Conservation (phyloP, 805 yeast species). For the Pichia manshurica region DNA sequence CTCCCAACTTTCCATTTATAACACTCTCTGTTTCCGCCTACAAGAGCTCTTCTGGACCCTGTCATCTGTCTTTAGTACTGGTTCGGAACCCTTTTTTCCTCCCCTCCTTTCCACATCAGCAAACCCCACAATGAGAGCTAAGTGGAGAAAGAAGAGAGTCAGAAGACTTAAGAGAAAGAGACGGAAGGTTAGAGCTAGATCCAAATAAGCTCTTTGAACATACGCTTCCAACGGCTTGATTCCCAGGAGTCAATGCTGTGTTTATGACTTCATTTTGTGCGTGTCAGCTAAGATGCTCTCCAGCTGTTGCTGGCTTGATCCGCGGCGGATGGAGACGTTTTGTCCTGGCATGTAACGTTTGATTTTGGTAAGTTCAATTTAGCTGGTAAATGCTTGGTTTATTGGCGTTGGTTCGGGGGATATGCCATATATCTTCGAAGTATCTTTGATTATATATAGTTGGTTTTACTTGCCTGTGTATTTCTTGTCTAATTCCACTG, state of each 20-base stretch:
- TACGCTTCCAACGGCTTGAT: neutral
- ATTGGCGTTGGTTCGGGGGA: neutral
- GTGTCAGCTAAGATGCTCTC: neutral
- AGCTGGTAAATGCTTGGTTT: too few relatives aligned
- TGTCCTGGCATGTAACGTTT: neutral
- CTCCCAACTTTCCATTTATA: neutral
- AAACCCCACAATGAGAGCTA: constrained; percentile 68
- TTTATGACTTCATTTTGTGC: neutral
- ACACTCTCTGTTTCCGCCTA: neutral
- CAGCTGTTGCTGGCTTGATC: too few relatives aligned
- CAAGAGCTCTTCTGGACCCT: neutral
- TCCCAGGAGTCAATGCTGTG: too few relatives aligned
- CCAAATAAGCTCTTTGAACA: constrained; percentile 58
- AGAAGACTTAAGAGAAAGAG: constrained; percentile 99
- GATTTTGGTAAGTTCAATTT: constrained; percentile 1
- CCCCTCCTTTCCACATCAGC: neutral
- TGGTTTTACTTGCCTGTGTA: too few relatives aligned
- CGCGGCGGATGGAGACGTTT: too few relatives aligned
- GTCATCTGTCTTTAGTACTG: neutral
- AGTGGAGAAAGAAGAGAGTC: constrained; percentile 99
- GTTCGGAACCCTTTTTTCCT: neutral
- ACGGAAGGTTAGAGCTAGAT: constrained; percentile 99
- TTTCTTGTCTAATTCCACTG: too few relatives aligned
- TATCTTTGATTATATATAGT: too few relatives aligned
- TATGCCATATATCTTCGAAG: too few relatives aligned